phyloP scores from a whole-genome alignment of 345 rosid genomes.

The Bruguiera gymnorhiza region DNA sequence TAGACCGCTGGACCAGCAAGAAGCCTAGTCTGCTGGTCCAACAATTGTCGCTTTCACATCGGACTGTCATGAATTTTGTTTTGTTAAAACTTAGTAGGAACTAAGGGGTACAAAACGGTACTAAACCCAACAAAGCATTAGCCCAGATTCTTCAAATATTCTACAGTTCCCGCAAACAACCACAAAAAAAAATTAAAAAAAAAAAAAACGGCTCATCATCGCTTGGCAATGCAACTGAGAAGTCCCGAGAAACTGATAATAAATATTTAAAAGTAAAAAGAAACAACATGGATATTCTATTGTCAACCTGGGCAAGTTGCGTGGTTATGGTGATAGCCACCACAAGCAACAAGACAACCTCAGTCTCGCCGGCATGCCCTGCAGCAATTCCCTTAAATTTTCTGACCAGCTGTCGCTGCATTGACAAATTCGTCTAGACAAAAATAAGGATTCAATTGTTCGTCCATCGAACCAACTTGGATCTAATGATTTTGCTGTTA shows the following conservation, averaged over 20 bases:
- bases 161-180: too few species aligned
- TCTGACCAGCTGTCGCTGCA: neutral
- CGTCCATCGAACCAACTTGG: slow-evolving; percentile 12
- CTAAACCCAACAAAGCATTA: too few species aligned
- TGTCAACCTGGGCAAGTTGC: neutral
- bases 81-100: too few species aligned
- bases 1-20: too few species aligned
- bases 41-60: too few species aligned
- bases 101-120: too few species aligned
- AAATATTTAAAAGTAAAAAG: neutral
- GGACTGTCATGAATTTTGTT: too few species aligned
- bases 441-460: slow-evolving; percentile 12
- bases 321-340: neutral
- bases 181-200: too few species aligned
- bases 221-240: too few species aligned
- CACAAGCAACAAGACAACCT: neutral
- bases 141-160: too few species aligned
- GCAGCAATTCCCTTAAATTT: neutral
- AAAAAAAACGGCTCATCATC: too few species aligned
- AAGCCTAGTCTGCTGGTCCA: too few species aligned
- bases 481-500: neutral
- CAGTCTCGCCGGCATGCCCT: neutral
- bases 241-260: neutral
- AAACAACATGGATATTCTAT: neutral
- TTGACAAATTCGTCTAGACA: slow-evolving; percentile 22